phyloP scores from a whole-genome alignment of 805 yeast species.

The Cyberlindnera maclurae region DNA sequence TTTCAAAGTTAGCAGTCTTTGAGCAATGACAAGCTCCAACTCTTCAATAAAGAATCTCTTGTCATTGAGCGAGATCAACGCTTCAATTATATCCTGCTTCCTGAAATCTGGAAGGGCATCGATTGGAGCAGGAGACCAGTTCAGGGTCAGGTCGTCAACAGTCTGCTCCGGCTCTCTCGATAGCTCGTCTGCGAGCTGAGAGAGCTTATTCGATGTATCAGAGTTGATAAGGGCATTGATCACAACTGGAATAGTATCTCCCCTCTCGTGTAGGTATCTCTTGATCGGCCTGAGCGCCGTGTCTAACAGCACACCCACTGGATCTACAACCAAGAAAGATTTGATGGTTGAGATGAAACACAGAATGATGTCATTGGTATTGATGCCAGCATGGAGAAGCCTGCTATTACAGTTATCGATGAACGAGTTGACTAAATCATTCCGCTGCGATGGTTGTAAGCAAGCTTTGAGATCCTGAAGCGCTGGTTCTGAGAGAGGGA shows the following conservation, averaged over 20 bases:
- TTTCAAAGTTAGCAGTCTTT: constrained; percentile 35
- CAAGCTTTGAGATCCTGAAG: constrained; percentile 53
- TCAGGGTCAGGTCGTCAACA: constrained; percentile 22
- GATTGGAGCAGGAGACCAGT: constrained; percentile 82
- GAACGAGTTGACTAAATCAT: constrained; percentile 44
- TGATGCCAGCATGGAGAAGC: constrained; percentile 72
- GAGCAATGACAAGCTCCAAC: constrained; percentile 54
- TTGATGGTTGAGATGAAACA: constrained; percentile 66
- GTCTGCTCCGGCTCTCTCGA: constrained; percentile 19
- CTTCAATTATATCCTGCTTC: constrained; percentile 62
- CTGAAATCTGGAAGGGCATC: constrained; percentile 86
- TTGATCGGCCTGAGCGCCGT: constrained; percentile 73
- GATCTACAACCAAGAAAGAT: constrained; percentile 72
- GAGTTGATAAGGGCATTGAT: constrained; percentile 61
- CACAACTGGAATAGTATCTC: constrained; percentile 63
- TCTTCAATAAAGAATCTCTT: constrained; percentile 61
- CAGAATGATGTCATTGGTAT: constrained; percentile 64
- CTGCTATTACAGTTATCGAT: constrained; percentile 35
- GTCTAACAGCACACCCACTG: constrained; percentile 77
- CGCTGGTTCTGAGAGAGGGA: constrained; percentile 46
- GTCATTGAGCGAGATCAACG: constrained; percentile 66
- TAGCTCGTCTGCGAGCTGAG: constrained; percentile 51
- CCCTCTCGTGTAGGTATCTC: constrained; percentile 59
- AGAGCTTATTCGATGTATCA: constrained; percentile 27
- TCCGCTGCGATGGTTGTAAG: constrained; percentile 43